phyloP scores from a whole-genome alignment of 257 asterid species.

The Cordia subcordata region DNA sequence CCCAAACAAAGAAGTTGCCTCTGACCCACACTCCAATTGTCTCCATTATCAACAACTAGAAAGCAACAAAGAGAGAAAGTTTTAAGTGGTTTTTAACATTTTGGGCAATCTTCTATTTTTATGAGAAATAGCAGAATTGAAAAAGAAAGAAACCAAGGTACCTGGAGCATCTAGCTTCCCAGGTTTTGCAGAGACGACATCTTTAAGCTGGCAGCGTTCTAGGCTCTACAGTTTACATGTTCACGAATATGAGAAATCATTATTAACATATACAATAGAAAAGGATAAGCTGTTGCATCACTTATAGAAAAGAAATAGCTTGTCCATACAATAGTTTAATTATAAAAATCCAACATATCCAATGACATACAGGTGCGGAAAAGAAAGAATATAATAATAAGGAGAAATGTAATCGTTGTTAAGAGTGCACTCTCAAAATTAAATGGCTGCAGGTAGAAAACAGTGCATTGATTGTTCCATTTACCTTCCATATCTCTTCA shows the following conservation, averaged over 20 bases:
- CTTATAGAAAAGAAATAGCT: too few relatives aligned
- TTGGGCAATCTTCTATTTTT: background rate
- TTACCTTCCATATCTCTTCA: conserved; percentile 94
- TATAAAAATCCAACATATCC: too few relatives aligned
- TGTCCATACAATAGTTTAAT: too few relatives aligned
- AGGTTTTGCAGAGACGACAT: conserved; percentile 74
- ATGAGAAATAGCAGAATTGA: background rate
- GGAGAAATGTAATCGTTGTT: too few relatives aligned
- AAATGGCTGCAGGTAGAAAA: background rate
- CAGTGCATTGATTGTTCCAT: too few relatives aligned
- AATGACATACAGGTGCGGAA: background rate
- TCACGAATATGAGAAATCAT: background rate
- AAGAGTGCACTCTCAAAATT: background rate
- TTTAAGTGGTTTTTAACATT: background rate
- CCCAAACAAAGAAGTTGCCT: conserved; percentile 96
- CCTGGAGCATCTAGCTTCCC: conserved; percentile 88
- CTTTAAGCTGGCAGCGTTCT: conserved; percentile 96
- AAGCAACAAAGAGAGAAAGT: background rate
- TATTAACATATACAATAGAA: background rate
- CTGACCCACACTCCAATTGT: conserved; percentile 98
- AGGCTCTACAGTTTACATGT: conserved; percentile 49
- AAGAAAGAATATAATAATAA: background rate
- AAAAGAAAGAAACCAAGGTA: conserved; percentile 13
- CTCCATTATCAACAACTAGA: conserved; percentile 77
- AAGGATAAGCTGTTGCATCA: too few relatives aligned